Base-by-base conservation (phyloP, 2,329 filamentous ascomycete species). In the Beauveria pseudobassiana region DNA sequence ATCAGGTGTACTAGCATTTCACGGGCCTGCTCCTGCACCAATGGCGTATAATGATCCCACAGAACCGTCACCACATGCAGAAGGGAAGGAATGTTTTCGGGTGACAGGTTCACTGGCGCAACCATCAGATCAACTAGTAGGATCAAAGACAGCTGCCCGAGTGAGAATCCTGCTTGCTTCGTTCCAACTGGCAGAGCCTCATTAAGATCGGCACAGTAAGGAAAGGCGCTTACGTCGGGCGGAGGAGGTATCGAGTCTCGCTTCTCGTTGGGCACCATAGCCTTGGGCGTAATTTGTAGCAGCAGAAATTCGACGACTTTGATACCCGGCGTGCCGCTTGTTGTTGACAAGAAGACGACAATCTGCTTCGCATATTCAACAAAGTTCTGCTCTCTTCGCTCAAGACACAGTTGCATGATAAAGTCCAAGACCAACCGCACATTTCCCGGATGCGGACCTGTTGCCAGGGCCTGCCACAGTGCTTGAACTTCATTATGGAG, bases 1-100 rank as follows among this genome's bases (percentile, higher is more conserved):
- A 99, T 96, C 20, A 99, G 82, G 77, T 99, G 95, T 2, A 99
- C 93, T 18, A 99, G 83, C 93, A 99, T 96, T 74, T 99, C 95
- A 54, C 93, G 87, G 34, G 96, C 93, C 73, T 99, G 93, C 67
- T 98, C 95, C 73, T 98, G 93, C 1, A 99, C 95, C 12, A 97
- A 84, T 3, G 91, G 87, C 1, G 91, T 96, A 69, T 99, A 97
- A 70, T 98, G 93, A 72, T 99, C 96, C 95, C 95, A 99, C 1
- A 98, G 82, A 3, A 98, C 91, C 14, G 93, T 87, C 5, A 97
- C 88, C 9, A 96, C 90, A 73, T 99, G 95, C 16, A 99, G 78
- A 22, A 99, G 79, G 28, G 96, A 83, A 1, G 93, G 91, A 3
- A 98, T 84, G 67, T 89, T 90, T 52, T 96, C 91, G 20, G 86